Conservation (phyloP, 2,329 filamentous ascomycete genomes). For the Chrysosphaeria jannelii region DNA sequence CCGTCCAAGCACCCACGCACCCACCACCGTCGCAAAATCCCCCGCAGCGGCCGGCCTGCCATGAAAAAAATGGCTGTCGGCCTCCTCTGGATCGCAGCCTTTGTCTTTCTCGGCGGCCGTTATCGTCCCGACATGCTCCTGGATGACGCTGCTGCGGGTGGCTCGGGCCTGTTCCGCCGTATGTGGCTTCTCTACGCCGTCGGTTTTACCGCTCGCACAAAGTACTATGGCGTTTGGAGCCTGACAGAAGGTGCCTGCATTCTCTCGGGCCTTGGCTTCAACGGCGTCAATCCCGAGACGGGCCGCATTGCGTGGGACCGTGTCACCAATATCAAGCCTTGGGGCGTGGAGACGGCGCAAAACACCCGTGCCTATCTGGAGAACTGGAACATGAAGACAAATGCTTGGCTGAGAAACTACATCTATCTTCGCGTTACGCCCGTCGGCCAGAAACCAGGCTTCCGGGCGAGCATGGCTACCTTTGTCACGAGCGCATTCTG, state of each 20-base stretch:
- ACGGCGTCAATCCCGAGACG: conserved; percentile 60
- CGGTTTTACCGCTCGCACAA: conserved; percentile 51
- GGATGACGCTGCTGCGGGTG: conserved; percentile 28
- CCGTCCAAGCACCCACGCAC: conserved; percentile 63
- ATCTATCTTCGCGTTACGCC: conserved; percentile 87
- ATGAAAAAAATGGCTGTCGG: conserved; percentile 44
- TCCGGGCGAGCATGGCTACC: conserved; percentile 75
- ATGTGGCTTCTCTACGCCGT: conserved; percentile 63
- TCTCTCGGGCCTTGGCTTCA: conserved; percentile 75
- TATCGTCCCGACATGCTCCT: conserved; percentile 20
- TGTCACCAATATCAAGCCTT: conserved; percentile 65
- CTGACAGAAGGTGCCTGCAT: conserved; percentile 88
- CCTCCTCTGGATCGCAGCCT: conserved; percentile 49
- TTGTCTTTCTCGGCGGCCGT: conserved; percentile 28
- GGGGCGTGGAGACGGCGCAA: conserved; percentile 64
- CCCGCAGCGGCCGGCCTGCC: conserved; percentile 66
- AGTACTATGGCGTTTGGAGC: conserved; percentile 93
- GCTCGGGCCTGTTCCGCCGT: conserved; percentile 36
- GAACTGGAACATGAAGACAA: conserved; percentile 97
- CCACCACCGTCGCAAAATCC: conserved; percentile 72
- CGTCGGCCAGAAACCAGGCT: conserved; percentile 83
- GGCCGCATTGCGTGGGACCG: conserved; percentile 75
- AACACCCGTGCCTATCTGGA: conserved; percentile 80
- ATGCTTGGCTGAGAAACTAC: conserved; percentile 87
- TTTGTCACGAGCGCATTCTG: conserved; percentile 87